Evolutionary conservation across 2,329 filamentous ascomycete genomes (phyloP).

Genomic region (Colletotrichum orchidophilum): DNA sequence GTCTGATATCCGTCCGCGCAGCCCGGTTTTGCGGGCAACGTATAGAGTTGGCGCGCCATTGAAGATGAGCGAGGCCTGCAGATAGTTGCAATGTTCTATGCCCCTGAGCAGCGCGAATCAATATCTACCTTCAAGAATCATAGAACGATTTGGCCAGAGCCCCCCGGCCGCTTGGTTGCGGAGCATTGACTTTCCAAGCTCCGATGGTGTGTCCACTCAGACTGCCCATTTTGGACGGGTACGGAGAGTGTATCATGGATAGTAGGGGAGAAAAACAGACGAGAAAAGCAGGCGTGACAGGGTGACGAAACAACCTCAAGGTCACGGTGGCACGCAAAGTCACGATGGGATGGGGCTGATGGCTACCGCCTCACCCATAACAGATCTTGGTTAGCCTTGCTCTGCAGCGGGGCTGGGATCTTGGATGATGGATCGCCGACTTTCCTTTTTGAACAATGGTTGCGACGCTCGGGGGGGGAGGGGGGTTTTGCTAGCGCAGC

Average conservation of each 20-base stretch:
- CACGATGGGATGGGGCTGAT: conserved; percentile 20
- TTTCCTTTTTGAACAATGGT: background rate
- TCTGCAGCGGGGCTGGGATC: conserved; percentile 23
- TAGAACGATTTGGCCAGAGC: background rate
- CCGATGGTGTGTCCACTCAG: conserved; percentile 16
- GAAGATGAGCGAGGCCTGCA: background rate
- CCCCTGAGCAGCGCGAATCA: background rate
- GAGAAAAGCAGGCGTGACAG: conserved; percentile 10
- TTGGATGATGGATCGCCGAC: conserved; percentile 24
- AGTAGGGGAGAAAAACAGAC: conserved; percentile 8
- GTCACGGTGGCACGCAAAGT: background rate
- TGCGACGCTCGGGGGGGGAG: background rate
- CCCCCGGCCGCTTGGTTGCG: background rate
- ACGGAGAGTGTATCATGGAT: conserved; percentile 19
- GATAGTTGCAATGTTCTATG: background rate
- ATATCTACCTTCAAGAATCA: background rate
- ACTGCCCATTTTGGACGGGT: background rate
- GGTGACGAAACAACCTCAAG: conserved; percentile 21
- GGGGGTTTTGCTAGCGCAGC: background rate
- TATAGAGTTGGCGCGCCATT: background rate
- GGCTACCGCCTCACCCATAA: conserved; percentile 7
- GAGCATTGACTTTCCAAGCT: conserved; percentile 5
- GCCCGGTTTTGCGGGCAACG: background rate
- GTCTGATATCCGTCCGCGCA: background rate
- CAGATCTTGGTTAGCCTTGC: conserved; percentile 29